Base-by-base conservation (phyloP, 768 basidiomycete species). In the Lanmaoa rubissima region DNA sequence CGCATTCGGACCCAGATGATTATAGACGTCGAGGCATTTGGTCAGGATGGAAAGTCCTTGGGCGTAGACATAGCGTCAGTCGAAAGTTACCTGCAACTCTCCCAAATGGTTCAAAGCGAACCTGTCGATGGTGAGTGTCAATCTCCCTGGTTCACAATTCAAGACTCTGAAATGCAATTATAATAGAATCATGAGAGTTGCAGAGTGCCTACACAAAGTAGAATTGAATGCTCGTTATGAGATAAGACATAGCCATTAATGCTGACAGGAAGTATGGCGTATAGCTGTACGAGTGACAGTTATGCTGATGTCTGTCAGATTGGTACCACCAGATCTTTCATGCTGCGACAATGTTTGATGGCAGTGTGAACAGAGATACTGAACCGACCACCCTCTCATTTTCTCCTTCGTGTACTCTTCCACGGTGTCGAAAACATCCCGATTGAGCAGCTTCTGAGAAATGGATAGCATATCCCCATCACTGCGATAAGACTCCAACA, bases 401-500 rank as follows among this genome's bases (percentile, higher is more conserved):
- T 85, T 82, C 63, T 85, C 85, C 43, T 73, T 77, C 12, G 79
- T 75, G 40, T 85, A 73, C 54, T 84, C 76, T 38, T 86, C 83
- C 45, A 95, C 76, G 0, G 81, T 81, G 53, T 86, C 83, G 61
- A 91, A 94, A 47, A 96, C 73, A 69, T 98, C 96, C 34, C 88
- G 81, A 59, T 89, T 82, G 42, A 94, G 76, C 44, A 98, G 75
- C 57, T 85, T 84, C 60, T 88, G 91, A 24, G 93, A 90, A 64
- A 96, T 94, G 42, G 79, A 73, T 26, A 98, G 76, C 79, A 95
- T 84, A 61, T 98, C 95, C 28, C 90, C 92, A 61, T 99, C 95
- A 4, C 89, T 85, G 39, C 88, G 85, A 74, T 98, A 98, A 2
- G 93, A 89, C 66, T 96, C 94, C 64, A 98, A 74, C 92, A 98